Evolutionary conservation across 2,329 filamentous ascomycete species (phyloP).

Genomic region (Penicillium frequentans): DNA sequence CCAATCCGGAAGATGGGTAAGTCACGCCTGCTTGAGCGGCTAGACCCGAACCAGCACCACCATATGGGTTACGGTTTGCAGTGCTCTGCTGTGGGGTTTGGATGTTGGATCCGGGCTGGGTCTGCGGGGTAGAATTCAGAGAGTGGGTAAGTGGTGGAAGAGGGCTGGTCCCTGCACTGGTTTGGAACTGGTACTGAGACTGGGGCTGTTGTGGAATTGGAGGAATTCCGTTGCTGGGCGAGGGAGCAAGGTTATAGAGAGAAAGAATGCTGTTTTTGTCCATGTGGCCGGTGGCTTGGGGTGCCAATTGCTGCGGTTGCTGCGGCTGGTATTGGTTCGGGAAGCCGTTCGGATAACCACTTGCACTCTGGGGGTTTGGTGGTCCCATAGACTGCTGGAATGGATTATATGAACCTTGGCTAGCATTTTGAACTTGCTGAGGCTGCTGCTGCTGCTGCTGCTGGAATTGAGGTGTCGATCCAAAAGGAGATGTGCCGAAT

Average conservation of each 20-base stretch:
- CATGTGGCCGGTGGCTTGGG: conserved; percentile 45
- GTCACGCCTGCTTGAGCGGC: conserved; percentile 25
- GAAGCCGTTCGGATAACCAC: conserved; percentile 11
- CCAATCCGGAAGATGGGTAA: conserved; percentile 14
- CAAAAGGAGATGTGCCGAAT: conserved; percentile 32
- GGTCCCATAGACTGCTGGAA: conserved; percentile 32
- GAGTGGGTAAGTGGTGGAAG: conserved; percentile 20
- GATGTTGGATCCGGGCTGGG: conserved; percentile 22
- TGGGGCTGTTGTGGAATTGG: conserved; percentile 36
- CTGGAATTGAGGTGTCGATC: conserved; percentile 25
- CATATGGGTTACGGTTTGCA: conserved; percentile 28
- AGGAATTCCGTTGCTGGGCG: conserved; percentile 22
- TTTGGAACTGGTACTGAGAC: conserved; percentile 26
- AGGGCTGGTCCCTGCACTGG: conserved; percentile 19
- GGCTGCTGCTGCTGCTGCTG: background rate
- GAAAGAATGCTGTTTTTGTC: conserved; percentile 33
- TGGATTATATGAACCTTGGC: conserved; percentile 31
- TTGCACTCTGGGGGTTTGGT: conserved; percentile 24
- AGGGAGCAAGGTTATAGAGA: conserved; percentile 39
- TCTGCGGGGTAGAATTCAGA: conserved; percentile 23
- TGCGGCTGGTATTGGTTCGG: conserved; percentile 23
- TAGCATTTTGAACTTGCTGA: conserved; percentile 2
- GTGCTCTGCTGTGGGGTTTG: conserved; percentile 20
- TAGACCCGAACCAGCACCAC: conserved; percentile 18
- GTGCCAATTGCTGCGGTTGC: conserved; percentile 32